phyloP scores from a whole-genome alignment of 2,329 filamentous ascomycete genomes.

The Aspergillus hortae region DNA sequence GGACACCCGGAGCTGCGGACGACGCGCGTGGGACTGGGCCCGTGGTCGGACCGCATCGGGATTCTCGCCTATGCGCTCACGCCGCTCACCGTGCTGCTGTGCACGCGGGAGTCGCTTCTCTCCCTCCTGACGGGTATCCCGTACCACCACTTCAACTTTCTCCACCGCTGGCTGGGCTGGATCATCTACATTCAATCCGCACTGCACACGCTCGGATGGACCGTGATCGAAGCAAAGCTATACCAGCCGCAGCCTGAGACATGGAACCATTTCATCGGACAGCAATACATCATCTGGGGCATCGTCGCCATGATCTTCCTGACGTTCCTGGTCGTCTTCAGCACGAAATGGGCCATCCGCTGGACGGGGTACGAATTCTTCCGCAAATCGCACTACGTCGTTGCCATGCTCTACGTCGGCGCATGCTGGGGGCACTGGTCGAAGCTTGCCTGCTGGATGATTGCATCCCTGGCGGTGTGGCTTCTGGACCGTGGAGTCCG shows the following conservation, averaged over 20 bases:
- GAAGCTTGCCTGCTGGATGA: slow-evolving; percentile 64
- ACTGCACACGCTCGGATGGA: slow-evolving; percentile 70
- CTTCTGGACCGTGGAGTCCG: slow-evolving; percentile 61
- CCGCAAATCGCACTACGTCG: slow-evolving; percentile 68
- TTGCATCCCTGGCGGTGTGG: slow-evolving; percentile 64
- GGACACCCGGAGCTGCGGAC: slow-evolving; percentile 54
- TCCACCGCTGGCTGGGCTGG: slow-evolving; percentile 73
- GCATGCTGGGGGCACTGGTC: slow-evolving; percentile 74
- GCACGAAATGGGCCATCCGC: slow-evolving; percentile 57
- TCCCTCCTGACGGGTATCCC: slow-evolving; percentile 68
- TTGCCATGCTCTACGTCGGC: slow-evolving; percentile 71
- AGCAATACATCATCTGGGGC: slow-evolving; percentile 71
- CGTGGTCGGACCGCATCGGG: slow-evolving; percentile 67
- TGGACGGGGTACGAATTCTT: slow-evolving; percentile 74
- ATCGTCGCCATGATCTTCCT: slow-evolving; percentile 65
- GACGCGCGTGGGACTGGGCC: slow-evolving; percentile 62
- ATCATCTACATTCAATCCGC: slow-evolving; percentile 66
- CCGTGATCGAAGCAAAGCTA: slow-evolving; percentile 60
- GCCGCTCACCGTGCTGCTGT: slow-evolving; percentile 64
- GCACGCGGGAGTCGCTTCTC: slow-evolving; percentile 67
- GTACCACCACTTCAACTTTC: slow-evolving; percentile 73
- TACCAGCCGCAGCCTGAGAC: slow-evolving; percentile 69
- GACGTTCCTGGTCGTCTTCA: slow-evolving; percentile 58
- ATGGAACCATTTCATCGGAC: slow-evolving; percentile 55
- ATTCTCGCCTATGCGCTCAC: slow-evolving; percentile 71